Percentiles rank a stretch among this genome's conserved stretches.
These are phyloP conservation scores for Blastocystis sp. DNA, from an alignment of 352 stramenopile genomes.

Conservation along the genomic window DNA sequence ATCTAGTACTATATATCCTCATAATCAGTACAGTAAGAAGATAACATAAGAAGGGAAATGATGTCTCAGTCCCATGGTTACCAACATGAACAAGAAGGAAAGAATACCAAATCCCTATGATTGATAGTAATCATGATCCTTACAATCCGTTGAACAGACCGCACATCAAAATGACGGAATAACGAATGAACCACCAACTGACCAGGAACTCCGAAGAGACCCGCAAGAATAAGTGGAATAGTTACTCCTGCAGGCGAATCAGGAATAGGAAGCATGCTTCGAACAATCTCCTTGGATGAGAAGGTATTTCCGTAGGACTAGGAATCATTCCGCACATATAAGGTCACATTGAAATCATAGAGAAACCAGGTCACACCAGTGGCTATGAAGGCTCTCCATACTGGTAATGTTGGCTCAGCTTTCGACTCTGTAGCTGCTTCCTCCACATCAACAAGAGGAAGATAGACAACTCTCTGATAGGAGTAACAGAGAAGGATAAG, in stretches of 20 bases:
- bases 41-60: not conserved
- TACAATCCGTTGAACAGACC: not conserved
- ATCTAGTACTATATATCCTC: not conserved
- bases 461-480: not conserved
- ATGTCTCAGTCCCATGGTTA: not conserved
- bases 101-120: conserved; percentile 27
- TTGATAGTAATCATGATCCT: not conserved
- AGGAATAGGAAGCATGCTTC: not conserved
- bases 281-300: not conserved
- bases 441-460: not conserved
- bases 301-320: conserved; percentile 56
- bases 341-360: conserved; percentile 38
- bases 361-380: conserved; percentile 34
- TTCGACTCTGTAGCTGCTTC: not conserved
- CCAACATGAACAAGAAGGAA: not conserved
- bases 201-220: conserved; percentile 1
- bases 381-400: conserved; percentile 17
- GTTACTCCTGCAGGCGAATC: not conserved
- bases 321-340: not conserved
- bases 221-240: conserved; percentile 21
- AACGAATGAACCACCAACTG: not conserved
- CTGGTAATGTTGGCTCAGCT: not conserved
- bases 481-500: not conserved
- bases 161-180: not conserved
- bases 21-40: not conserved